Evolutionary conservation across 179 eudicot genomes (phyloP), one percentile per base, ranked within the genome.

Genomic region (Amaranthus tricolor): DNA sequence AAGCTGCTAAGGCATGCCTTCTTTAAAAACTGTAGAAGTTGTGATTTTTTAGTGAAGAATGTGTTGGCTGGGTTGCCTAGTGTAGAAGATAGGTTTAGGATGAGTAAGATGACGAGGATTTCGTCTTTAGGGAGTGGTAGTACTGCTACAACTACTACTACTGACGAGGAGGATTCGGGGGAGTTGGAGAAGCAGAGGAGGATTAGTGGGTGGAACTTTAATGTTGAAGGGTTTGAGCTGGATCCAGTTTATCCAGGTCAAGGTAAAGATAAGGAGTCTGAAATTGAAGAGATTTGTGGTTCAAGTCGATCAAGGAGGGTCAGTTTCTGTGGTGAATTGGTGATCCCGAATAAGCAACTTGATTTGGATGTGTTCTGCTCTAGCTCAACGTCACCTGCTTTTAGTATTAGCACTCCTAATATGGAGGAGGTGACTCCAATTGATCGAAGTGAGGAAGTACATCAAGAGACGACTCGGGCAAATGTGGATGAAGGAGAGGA

Each of bases 141-240:
- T 70, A 51, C 62, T 47, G 57, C 43, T 47, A 63, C 71, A 63
- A 56, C 44, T 21, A 63, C 57, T 54, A 77, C 70, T 44, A 54
- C 79, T 62, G 62, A 71, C 17, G 81, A 63, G 13, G 78, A 58
- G 2, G 78, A 73, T 7, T 6, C 68, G 19, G 80, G 72, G 59
- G 73, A 76, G 7, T 62, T 69, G 8, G 81, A 20, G 68, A 89
- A 80, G 55, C 86, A 87, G 15, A 88, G 96, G 77, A 88, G 97
- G 83, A 84, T 92, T 31, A 90, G 96, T 78, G 97, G 97, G 17
- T 92, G 95, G 97, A 92, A 92, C 71, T 92, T 92, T 70, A 90
- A 90, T 55, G 82, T 82, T n/a, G 91, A 92, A 14, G 95, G 85
- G 16, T 90, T 88, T 53, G 79, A 90, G 53, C 68, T 90, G 61